A percentile compares a stretch with the other conserved stretches of the same genome.
Conservation (phyloP, 345 rosid species). For the Populus deltoides region DNA sequence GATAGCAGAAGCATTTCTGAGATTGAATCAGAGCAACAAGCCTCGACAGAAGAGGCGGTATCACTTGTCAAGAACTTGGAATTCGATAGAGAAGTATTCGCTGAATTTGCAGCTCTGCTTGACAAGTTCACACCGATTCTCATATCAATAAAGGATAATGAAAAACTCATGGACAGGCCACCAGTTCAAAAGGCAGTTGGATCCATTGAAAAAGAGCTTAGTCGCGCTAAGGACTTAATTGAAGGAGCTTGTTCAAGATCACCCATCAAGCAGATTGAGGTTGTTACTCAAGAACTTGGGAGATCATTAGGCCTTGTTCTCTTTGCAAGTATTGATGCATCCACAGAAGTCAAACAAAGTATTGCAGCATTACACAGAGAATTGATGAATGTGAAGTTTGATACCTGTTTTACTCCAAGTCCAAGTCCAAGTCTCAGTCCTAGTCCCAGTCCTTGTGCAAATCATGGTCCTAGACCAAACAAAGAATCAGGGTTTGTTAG, state of each 20-base stretch:
- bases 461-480: constrained; percentile 25
- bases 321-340: constrained; percentile 44
- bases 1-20: constrained; percentile 35
- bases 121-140: constrained; percentile 49
- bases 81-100: constrained; percentile 30
- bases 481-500: constrained; percentile 31
- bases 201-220: constrained; percentile 43
- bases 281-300: constrained; percentile 52
- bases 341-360: constrained; percentile 39
- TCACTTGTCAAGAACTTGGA: constrained; percentile 35
- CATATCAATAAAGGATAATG: constrained; percentile 26
- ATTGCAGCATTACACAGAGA: constrained; percentile 46
- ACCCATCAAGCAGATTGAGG: constrained; percentile 36
- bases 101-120: constrained; percentile 39
- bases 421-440: constrained; percentile 30
- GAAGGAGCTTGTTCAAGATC: constrained; percentile 28
- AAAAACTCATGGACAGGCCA: constrained; percentile 32
- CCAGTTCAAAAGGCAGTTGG: constrained; percentile 45
- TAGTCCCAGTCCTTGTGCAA: constrained; percentile 26
- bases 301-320: constrained; percentile 68
- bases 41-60: constrained; percentile 33
- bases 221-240: constrained; percentile 39
- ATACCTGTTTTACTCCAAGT: constrained; percentile 24
- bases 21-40: constrained; percentile 33
- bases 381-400: constrained; percentile 49